Evolutionary conservation across 2,329 filamentous ascomycete genomes (phyloP), one percentile per base, ranked within the genome.

Genomic region (Colletotrichum sp.): DNA sequence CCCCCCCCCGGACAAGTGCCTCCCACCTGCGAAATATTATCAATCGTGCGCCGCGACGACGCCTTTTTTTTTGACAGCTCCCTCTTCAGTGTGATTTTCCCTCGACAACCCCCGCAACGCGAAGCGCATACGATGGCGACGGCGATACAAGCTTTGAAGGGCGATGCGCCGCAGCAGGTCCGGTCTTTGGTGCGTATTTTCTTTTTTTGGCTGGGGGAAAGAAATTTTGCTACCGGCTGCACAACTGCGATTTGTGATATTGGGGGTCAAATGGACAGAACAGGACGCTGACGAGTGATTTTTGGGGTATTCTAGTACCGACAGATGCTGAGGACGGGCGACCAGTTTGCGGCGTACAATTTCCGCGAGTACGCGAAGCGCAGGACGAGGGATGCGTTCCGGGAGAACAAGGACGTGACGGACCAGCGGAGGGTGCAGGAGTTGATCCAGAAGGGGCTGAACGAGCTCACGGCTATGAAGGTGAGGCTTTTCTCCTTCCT

Each of bases 321-420:
- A 79, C 96, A 96, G 82, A 89, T 99, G 81, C 89, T 99, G 81
- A 94, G 96, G 80, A 94, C 97, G 85, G 93, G 95, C 77, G 90
- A 91, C 77, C 95, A 98, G 83, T 99, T 99, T 85, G 92, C 95
- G 77, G 92, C 94, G 80, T 99, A 99, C 89, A 99, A 99, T 87
- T 99, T 98, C 90, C 93, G 97, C 87, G 96, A 98, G 85, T 99
- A 99, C 86, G 96, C 97, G 70, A 94, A 93, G 86, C 93, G 97
- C 83, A 92, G 96, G 85, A 98, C 97, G 83, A 92, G 91, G 84
- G 97, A 99, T 88, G 93, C 95, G 6, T 99, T 99, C 86, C 92
- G 94, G 81, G 95, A 98, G 84, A 91, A 98, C 85, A 90, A 92
- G 85, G 83, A 86, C 72, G 93, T 95, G 81, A 87, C 91, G 61